Base-by-base conservation (phyloP, 257 asterid genomes). In the Lycium barbarum region DNA sequence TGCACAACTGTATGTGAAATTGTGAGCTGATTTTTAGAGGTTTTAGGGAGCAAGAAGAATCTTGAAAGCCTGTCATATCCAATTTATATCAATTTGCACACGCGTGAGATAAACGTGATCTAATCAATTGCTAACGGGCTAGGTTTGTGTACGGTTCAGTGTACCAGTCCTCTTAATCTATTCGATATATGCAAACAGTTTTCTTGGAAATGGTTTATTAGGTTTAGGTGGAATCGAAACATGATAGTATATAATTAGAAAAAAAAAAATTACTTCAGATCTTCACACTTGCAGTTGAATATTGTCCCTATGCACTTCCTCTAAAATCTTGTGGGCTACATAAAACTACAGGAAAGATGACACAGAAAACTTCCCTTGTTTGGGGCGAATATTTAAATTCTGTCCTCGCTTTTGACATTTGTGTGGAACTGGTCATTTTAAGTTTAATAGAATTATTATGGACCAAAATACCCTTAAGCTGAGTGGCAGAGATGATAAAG, bases 51-150 rank as follows among this genome's bases (percentile, higher is more conserved):
- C 80, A 45, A 72, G 45, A 72, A 72, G 80, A 47, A 72, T 72
- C 58, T 72, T 45, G 58, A 10, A 72, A 72, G 38, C 17, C 80
- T 72, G 58, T 72, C 80, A 72, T 72, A 72, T 72, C 38, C 55
- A 72, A 72, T n/a, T 17, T 45, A 45, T 72, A 45, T 72, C n/a
- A 45, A 72, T 45, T 65, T 72, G 80, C 38, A 72, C 58, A 72
- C 58, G 38, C n/a, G 10, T n/a, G 80, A 72, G n/a, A 45, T 72
- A 1, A 72, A n/a, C 45, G 38, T 45, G 18, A 45, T 72, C 80
- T n/a, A 18, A 47, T 43, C 2, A 45, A 20, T 45, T 72, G 38
- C 8, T 1, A 45, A 72, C 7, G 38, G 35, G 38, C 1, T n/a
- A 22, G 54, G 45, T n/a, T 3, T 72, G 8, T 43, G 80, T 72